Conservation (phyloP, 257 asterid species). For the Asclepias syriaca region DNA sequence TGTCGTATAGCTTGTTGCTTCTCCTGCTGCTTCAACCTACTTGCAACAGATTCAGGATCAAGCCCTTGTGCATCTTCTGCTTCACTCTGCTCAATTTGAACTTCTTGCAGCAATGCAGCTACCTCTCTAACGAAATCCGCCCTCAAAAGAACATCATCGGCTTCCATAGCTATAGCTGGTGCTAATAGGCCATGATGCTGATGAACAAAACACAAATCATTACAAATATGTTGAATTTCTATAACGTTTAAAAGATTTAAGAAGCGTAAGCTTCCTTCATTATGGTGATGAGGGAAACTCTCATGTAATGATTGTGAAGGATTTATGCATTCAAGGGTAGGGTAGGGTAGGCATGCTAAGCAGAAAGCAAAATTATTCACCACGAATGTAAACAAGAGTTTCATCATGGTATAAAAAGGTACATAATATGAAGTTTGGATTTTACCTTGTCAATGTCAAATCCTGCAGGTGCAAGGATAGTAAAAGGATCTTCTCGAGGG, state of each 20-base stretch:
- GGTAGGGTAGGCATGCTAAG: background rate
- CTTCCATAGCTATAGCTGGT: constrained; percentile 44
- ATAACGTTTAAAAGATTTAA: too few relatives aligned
- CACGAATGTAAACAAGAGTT: too few relatives aligned
- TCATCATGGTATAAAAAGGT: background rate
- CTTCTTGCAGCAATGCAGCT: constrained; percentile 65
- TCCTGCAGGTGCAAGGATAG: constrained; percentile 86
- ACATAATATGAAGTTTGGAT: background rate
- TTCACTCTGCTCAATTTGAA: constrained; percentile 42
- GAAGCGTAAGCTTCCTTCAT: background rate
- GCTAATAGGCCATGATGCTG: constrained; percentile 87
- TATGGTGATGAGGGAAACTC: background rate
- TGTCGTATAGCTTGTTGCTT: constrained; percentile 72
- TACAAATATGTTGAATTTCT: background rate
- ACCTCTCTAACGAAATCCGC: constrained; percentile 87
- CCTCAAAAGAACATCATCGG: constrained; percentile 71
- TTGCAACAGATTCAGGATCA: constrained; percentile 78
- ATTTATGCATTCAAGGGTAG: background rate
- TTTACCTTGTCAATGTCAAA: constrained; percentile 81
- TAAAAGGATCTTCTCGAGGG: constrained; percentile 95
- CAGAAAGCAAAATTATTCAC: background rate
- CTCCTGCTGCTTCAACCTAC: constrained; percentile 77
- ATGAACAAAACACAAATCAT: constrained; percentile 6
- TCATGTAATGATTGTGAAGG: background rate
- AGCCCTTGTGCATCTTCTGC: constrained; percentile 40